These are phyloP conservation scores for Platanthera zijinensis DNA, from an alignment of 106 monocot genomes.

Conservation along the genomic window DNA sequence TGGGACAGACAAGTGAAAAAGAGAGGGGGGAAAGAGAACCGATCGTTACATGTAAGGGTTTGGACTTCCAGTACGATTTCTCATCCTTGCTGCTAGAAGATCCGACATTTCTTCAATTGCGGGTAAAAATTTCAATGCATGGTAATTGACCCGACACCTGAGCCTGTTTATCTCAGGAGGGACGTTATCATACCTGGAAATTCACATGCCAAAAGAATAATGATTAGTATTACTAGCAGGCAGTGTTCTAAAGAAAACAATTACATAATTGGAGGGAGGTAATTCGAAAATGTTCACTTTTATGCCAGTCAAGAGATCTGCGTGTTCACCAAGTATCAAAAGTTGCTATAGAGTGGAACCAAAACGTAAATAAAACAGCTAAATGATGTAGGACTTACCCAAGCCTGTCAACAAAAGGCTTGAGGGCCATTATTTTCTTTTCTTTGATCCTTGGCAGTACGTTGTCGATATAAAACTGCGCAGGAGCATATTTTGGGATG, in stretches of 20 bases:
- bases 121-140: slow-evolving; percentile 97
- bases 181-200: slow-evolving; percentile 88
- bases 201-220: background rate
- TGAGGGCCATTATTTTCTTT: slow-evolving; percentile 95
- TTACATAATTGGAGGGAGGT: background rate
- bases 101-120: slow-evolving; percentile 91
- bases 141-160: slow-evolving; percentile 94
- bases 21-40: slow-evolving; percentile 1
- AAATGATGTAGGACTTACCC: slow-evolving; percentile 47
- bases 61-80: slow-evolving; percentile 71
- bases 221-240: background rate
- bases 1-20: slow-evolving; percentile 2
- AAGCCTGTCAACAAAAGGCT: slow-evolving; percentile 94
- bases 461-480: slow-evolving; percentile 97
- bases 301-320: background rate
- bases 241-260: background rate
- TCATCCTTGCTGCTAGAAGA: slow-evolving; percentile 77
- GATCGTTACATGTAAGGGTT: slow-evolving; percentile 82
- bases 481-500: slow-evolving; percentile 95
- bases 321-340: background rate
- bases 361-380: background rate
- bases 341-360: background rate
- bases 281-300: background rate
- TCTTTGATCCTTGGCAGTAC: slow-evolving; percentile 90
- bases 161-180: slow-evolving; percentile 92